A percentile compares a stretch with the other conserved stretches of the same genome.
These are phyloP conservation scores for Deuterostichococcus epilithicus DNA, from an alignment of 139 green algal species.

Conservation along the genomic window DNA sequence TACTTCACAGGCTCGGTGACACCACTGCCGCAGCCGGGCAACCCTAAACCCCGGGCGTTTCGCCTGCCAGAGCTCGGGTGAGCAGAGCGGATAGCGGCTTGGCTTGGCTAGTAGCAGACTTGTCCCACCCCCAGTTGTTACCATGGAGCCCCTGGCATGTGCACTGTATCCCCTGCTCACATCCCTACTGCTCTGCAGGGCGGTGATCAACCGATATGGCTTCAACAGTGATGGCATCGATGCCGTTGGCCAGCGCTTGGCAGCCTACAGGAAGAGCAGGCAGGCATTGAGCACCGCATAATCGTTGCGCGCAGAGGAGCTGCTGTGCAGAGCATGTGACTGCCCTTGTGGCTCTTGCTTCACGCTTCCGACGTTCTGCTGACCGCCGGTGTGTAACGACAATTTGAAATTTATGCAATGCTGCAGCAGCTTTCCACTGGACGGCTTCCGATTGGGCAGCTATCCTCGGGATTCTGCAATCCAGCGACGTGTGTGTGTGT, in stretches of 20 bases:
- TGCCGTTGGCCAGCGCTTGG: constrained; percentile 61
- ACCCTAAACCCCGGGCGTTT: constrained; percentile 88
- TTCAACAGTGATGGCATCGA: constrained; percentile 95
- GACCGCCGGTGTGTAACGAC: too few relatives aligned
- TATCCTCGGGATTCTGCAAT: too few relatives aligned
- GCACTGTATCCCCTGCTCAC: neutral
- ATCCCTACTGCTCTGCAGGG: too few relatives aligned
- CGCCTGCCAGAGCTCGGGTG: constrained; percentile 73
- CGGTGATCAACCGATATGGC: constrained; percentile 96
- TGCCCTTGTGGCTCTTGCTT: neutral
- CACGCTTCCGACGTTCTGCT: too few relatives aligned
- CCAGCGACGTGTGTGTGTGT: too few relatives aligned
- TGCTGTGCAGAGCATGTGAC: neutral
- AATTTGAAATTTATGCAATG: too few relatives aligned
- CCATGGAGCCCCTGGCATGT: neutral
- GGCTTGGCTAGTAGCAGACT: too few relatives aligned
- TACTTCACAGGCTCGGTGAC: constrained; percentile 79
- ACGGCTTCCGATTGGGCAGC: too few relatives aligned
- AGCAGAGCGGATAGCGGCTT: too few relatives aligned
- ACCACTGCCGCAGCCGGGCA: constrained; percentile 89
- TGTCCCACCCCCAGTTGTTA: too few relatives aligned
- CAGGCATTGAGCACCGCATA: neutral
- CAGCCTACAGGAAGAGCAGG: constrained; percentile 27
- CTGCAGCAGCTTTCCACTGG: too few relatives aligned
- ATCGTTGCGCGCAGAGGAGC: neutral